These are phyloP conservation scores for Nectriaceae sp. DNA, from an alignment of 2,329 filamentous ascomycete species.

Conservation along the genomic window DNA sequence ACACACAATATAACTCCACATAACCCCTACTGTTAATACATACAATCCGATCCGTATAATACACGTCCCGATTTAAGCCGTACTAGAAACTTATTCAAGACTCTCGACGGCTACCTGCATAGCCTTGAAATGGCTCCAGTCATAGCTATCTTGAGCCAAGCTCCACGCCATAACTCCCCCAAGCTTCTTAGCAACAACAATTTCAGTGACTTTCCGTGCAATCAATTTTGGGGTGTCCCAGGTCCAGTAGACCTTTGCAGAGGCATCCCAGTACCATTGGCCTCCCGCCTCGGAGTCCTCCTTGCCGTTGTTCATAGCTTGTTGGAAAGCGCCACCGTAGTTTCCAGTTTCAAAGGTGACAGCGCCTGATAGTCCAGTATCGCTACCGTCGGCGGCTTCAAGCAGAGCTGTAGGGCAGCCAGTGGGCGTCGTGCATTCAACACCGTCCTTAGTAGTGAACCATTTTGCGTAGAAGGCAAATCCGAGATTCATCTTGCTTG, in stretches of 20 bases:
- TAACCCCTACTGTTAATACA: no score
- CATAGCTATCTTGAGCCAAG: slow-evolving; percentile 49
- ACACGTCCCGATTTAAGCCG: no score
- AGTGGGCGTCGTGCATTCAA: slow-evolving; percentile 48
- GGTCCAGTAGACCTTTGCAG: slow-evolving; percentile 52
- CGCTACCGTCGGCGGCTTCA: slow-evolving; percentile 61
- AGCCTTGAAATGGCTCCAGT: slow-evolving; percentile 45
- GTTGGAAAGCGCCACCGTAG: slow-evolving; percentile 36
- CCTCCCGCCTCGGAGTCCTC: slow-evolving; percentile 51
- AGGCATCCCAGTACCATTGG: slow-evolving; percentile 55
- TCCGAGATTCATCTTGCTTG: slow-evolving; percentile 63
- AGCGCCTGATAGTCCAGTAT: slow-evolving; percentile 52
- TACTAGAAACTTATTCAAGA: no score
- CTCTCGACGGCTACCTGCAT: slow-evolving; percentile 43
- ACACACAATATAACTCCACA: no score
- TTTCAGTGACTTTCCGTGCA: slow-evolving; percentile 44
- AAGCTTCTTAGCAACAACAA: slow-evolving; percentile 42
- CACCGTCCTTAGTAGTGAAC: slow-evolving; percentile 55
- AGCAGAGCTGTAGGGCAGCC: slow-evolving; percentile 61
- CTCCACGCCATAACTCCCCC: slow-evolving; percentile 58
- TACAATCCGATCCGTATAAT: no score
- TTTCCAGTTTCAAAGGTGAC: slow-evolving; percentile 41
- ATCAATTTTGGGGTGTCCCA: slow-evolving; percentile 56
- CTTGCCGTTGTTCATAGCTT: slow-evolving; percentile 41
- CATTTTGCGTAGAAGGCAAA: slow-evolving; percentile 72